Evolutionary conservation across 768 basidiomycete species (phyloP), one percentile per base, ranked within the genome.

Genomic region (Filobasidium floriforme): DNA sequence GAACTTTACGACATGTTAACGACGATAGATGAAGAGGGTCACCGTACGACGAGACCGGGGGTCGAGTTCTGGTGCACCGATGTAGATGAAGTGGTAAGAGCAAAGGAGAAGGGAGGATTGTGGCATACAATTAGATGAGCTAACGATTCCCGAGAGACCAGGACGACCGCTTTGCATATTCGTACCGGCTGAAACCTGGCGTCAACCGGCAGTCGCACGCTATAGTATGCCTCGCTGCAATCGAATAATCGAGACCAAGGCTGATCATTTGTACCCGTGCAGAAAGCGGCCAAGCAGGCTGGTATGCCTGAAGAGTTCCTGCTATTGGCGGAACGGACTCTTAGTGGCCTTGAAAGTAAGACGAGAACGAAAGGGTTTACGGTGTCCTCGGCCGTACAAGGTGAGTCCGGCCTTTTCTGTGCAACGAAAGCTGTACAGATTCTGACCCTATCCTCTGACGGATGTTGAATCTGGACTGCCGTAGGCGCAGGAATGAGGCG

Each of bases 41-140:
- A 60, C 65, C 73, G 81, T 61, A 75, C 69, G 59, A 83, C 82
- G 7, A 69, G 76, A 89, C 88, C 77, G 7, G 83, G 83, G 7
- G 84, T 94, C 26, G 84, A 84, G 4, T 97, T 94, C 79, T 93
- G 86, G 81, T 94, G 90, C 76, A 97, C 90, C 0, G 88, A 89
- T 71, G 85, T 97, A 0, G 85, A 89, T 68, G 89, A 93, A 74
- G 83, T 84, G 73, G 92, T 89, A 76, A 75, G 87, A 72, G 12
- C 32, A 37, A 37, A 4, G 0, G 64, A 40, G 15, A 43, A 22
- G 22, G 14, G 7, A 22, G 6, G 6, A 10, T 26, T 7, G 52
- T 14, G 24, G 7, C 32, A 43, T 6, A 44, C 5, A 54, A 40
- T 60, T 15, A 19, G 61, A 18, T 10, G 22, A 26, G 41, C 67